Evolutionary conservation across 2,329 filamentous ascomycete species (phyloP).

Genomic region (Fusarium albosuccineum): DNA sequence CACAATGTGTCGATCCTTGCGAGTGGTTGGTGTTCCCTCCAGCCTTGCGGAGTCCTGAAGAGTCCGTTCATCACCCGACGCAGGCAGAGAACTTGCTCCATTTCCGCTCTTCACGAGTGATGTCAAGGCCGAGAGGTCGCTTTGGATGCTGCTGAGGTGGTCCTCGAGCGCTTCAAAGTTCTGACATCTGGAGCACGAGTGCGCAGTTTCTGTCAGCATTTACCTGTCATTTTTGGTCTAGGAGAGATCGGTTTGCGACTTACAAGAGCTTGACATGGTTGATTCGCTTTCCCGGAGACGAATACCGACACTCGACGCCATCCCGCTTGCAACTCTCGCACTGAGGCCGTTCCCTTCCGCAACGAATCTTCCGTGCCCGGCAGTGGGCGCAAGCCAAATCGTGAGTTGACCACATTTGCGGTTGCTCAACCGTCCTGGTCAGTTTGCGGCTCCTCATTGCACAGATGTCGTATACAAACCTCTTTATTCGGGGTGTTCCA

Average conservation of each 20-base stretch:
- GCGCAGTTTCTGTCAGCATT: slow-evolving; percentile 26
- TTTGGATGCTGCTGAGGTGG: slow-evolving; percentile 45
- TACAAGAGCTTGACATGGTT: slow-evolving; percentile 48
- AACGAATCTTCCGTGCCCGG: slow-evolving; percentile 45
- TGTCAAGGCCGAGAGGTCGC: slow-evolving; percentile 44
- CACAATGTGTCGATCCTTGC: slow-evolving; percentile 38
- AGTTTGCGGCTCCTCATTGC: slow-evolving; percentile 15
- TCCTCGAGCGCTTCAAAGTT: slow-evolving; percentile 47
- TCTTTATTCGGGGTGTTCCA: slow-evolving; percentile 45
- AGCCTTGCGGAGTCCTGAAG: slow-evolving; percentile 10
- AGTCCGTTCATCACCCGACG: slow-evolving; percentile 21
- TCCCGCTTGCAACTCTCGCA: slow-evolving; percentile 48
- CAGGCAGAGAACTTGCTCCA: slow-evolving; percentile 19
- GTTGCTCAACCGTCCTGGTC: slow-evolving; percentile 30
- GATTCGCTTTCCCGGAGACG: slow-evolving; percentile 46
- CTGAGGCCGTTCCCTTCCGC: slow-evolving; percentile 45
- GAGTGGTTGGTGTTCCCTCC: slow-evolving; percentile 2
- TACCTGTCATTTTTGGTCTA: slow-evolving; percentile 13
- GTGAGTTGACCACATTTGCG: slow-evolving; percentile 48
- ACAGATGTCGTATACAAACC: slow-evolving; percentile 31
- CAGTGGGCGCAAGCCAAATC: slow-evolving; percentile 47
- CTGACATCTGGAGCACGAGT: slow-evolving; percentile 42
- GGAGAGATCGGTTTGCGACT: slow-evolving; percentile 28
- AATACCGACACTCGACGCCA: slow-evolving; percentile 47
- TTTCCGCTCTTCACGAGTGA: slow-evolving; percentile 42